Conservation (phyloP, 2,329 filamentous ascomycete genomes). For the Teratosphaeria viscida region DNA sequence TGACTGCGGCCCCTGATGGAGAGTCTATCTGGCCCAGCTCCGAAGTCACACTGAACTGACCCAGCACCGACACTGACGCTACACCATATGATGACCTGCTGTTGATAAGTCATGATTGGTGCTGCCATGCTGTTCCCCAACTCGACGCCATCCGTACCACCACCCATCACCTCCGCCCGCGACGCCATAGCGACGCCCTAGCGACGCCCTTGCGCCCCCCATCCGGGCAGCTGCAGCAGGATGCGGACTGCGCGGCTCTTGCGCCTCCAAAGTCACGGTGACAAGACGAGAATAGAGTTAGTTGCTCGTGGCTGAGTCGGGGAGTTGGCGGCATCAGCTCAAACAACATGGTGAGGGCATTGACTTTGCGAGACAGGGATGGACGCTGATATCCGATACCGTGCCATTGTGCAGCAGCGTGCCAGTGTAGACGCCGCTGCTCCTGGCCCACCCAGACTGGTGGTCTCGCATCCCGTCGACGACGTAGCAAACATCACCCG, state of each 20-base stretch:
- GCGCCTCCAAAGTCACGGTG: conserved; percentile 12
- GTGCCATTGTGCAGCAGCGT: conserved; percentile 10
- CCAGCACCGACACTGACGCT: conserved; percentile 7
- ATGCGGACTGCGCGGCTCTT: conserved; percentile 10
- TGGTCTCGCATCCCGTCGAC: conserved; percentile 14
- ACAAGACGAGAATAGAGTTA: neutral
- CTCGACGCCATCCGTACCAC: conserved; percentile 10
- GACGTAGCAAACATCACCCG: conserved; percentile 8
- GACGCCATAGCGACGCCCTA: neutral
- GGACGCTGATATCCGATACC: conserved; percentile 6
- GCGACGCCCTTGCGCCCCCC: conserved; percentile 1
- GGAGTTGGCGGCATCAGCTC: neutral
- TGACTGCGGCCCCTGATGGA: neutral
- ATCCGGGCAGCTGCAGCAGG: conserved; percentile 9
- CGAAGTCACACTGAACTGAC: conserved; percentile 8
- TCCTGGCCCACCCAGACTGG: conserved; percentile 14
- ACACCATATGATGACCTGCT: conserved; percentile 13
- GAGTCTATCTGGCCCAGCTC: conserved; percentile 13
- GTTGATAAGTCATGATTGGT: conserved; percentile 5
- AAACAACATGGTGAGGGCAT: conserved; percentile 16
- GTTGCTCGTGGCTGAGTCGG: neutral
- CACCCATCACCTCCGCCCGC: conserved; percentile 1
- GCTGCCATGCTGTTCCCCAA: conserved; percentile 8
- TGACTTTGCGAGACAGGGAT: neutral
- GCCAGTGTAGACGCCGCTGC: conserved; percentile 9